Evolutionary conservation across 1,284 basidiomycete genomes (phyloP), one percentile per base, ranked within the genome.

Genomic region (Bondarzewia mesenterica): DNA sequence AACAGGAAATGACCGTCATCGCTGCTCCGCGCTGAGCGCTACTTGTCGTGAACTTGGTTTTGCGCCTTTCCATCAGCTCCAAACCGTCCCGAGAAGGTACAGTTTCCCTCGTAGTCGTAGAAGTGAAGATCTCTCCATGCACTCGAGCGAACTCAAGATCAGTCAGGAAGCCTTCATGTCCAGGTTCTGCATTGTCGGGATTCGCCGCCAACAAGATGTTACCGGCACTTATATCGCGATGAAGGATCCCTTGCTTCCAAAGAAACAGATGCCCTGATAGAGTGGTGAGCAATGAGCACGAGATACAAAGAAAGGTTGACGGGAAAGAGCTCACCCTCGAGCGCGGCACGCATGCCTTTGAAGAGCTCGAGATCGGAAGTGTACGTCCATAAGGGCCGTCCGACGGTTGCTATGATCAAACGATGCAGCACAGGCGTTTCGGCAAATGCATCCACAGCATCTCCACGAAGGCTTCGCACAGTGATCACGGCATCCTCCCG

Each of bases 321-420:
- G 3, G 15, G 23, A 10, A 12, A 38, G 5, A 36, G 8, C 36
- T 16, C 23, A 52, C 46, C 52, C 14, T 43, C 25, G 0, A 44
- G 44, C 22, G 32, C 46, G 2, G 50, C 52, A 15, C 16, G 16
- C 1, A 52, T 20, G 2, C 40, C 54, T 8, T 36, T 42, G 2
- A 54, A 10, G 7, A 56, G 36, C 35, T 54, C 50, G 7, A 16
- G 16, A 2, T 48, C 41, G 18, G 16, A 25, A 1, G 16, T 39
- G 36, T 45, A 55, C 32, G 50, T 50, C 54, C 54, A 54, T 4
- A 56, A 18, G 7, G 54, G 54, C 5, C 50, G 45, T 3, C 50
- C 52, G 22, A 52, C 48, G 14, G 41, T 44, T 12, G 21, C 27
- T 5, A 52, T 18, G 16, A 56, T 18, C n/a, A 56, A 35, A 10